Percentiles rank a stretch among this genome's conserved stretches.
phyloP scores from a whole-genome alignment of 352 stramenopile genomes.

The Lagenidium sp. region DNA sequence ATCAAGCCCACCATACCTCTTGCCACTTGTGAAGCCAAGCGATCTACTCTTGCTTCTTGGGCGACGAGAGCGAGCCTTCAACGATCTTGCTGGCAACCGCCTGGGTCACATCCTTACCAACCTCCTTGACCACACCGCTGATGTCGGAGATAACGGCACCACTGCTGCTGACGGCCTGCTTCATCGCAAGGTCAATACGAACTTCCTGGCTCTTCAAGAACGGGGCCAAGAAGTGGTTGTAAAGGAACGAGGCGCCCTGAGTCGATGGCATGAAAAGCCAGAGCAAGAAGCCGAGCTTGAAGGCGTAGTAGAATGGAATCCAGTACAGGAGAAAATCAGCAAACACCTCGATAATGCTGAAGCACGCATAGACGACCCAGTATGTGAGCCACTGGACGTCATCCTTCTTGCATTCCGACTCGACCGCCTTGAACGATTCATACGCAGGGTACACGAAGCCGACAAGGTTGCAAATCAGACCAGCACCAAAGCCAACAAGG shows the following conservation, averaged over 20 bases:
- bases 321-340: conserved; percentile 94
- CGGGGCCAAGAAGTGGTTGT: conserved; percentile 89
- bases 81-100: conserved; percentile 70
- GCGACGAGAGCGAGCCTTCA: conserved; percentile 28
- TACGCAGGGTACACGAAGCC: conserved; percentile 80
- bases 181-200: conserved; percentile 80
- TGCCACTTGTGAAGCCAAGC: background rate
- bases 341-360: conserved; percentile 96
- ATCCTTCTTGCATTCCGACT: conserved; percentile 66
- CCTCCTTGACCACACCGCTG: conserved; percentile 61
- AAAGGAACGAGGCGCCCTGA: conserved; percentile 92
- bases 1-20: too few relatives aligned
- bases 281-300: conserved; percentile 97
- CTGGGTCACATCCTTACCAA: conserved; percentile 67
- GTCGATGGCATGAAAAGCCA: conserved; percentile 97
- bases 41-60: conserved; percentile 14
- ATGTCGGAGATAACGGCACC: conserved; percentile 76
- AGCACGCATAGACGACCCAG: conserved; percentile 97
- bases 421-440: conserved; percentile 83
- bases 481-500: conserved; percentile 77
- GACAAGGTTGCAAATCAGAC: conserved; percentile 78
- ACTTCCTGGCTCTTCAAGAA: conserved; percentile 80
- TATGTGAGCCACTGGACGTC: conserved; percentile 94
- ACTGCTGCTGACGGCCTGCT: conserved; percentile 68
- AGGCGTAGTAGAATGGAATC: conserved; percentile 98